A percentile compares a stretch with the other conserved stretches of the same genome.
phyloP scores from a whole-genome alignment of 2,329 filamentous ascomycete genomes.

The Aureobasidium uvarum region DNA sequence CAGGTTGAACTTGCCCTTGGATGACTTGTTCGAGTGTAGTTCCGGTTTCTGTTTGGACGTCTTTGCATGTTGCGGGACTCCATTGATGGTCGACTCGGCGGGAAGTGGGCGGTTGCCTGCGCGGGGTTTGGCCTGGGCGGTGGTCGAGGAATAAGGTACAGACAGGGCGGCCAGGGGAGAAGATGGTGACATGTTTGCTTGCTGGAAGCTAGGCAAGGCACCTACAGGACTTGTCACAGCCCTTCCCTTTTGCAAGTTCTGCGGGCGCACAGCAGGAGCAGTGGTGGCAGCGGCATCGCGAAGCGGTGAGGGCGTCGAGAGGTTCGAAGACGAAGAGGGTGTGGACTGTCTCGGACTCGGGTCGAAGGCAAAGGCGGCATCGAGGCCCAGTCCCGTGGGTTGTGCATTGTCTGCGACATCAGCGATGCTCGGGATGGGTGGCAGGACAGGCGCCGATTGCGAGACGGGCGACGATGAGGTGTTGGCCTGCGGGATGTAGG shows the following conservation, averaged over 20 bases:
- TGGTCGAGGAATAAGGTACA: constrained; percentile 27
- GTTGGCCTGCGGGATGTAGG: neutral
- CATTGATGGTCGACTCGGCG: constrained; percentile 26
- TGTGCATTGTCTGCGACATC: constrained; percentile 9
- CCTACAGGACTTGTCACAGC: constrained; percentile 22
- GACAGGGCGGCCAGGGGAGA: constrained; percentile 27
- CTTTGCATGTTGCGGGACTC: constrained; percentile 28
- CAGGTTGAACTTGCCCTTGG: constrained; percentile 36
- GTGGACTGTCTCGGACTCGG: constrained; percentile 12
- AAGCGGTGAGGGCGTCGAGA: constrained; percentile 9
- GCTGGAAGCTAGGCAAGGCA: constrained; percentile 5
- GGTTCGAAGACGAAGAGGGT: neutral
- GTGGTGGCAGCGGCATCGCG: neutral
- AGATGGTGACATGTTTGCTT: constrained; percentile 8
- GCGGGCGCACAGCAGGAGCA: constrained; percentile 6
- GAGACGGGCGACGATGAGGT: constrained; percentile 22
- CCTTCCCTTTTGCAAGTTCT: neutral
- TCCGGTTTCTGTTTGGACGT: constrained; percentile 25
- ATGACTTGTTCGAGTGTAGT: constrained; percentile 25
- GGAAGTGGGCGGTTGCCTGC: constrained; percentile 30
- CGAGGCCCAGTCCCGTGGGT: neutral
- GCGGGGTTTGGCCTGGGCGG: constrained; percentile 26
- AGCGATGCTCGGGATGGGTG: constrained; percentile 42
- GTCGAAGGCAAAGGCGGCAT: constrained; percentile 6
- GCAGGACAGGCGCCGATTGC: constrained; percentile 48